phyloP scores from a whole-genome alignment of 352 stramenopile genomes.

The Phytopythium montanum region DNA sequence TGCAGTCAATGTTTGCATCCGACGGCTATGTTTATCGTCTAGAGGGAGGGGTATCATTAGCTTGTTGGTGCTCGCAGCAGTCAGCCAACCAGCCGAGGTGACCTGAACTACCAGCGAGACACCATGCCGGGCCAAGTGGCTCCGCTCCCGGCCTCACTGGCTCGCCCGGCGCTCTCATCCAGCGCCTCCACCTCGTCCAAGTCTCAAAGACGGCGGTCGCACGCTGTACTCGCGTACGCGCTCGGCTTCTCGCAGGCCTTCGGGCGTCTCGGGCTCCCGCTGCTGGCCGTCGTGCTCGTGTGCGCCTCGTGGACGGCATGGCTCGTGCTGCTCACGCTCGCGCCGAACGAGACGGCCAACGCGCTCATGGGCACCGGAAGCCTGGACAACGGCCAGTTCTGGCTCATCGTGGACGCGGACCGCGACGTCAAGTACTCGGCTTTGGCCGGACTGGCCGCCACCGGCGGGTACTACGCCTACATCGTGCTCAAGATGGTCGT shows the following conservation, averaged over 20 bases:
- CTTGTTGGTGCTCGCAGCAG: neutral
- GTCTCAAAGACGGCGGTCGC: neutral
- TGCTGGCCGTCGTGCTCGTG: conserved; percentile 12
- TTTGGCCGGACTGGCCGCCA: neutral
- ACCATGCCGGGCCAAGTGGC: neutral
- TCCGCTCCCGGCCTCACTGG: neutral
- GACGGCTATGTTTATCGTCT: no score
- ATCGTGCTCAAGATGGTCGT: conserved; percentile 36
- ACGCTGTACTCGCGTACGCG: neutral
- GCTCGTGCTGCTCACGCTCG: conserved; percentile 19
- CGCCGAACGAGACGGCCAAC: conserved; percentile 23
- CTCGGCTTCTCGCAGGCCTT: neutral
- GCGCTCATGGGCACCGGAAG: conserved; percentile 21
- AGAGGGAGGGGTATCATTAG: neutral
- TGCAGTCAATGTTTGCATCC: no score
- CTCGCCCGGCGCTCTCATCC: neutral
- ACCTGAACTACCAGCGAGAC: no score
- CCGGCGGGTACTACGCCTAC: conserved; percentile 36
- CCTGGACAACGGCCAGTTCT: conserved; percentile 29
- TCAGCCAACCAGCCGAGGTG: neutral
- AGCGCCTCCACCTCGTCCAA: neutral
- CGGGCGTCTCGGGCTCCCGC: neutral
- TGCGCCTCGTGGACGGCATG: conserved; percentile 23
- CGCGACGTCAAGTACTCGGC: conserved; percentile 12
- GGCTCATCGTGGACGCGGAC: conserved; percentile 18